Percentiles rank a stretch among this genome's conserved stretches.
phyloP scores from a whole-genome alignment of 1,284 basidiomycete genomes.

The Sanguinoderma infundibulare region DNA sequence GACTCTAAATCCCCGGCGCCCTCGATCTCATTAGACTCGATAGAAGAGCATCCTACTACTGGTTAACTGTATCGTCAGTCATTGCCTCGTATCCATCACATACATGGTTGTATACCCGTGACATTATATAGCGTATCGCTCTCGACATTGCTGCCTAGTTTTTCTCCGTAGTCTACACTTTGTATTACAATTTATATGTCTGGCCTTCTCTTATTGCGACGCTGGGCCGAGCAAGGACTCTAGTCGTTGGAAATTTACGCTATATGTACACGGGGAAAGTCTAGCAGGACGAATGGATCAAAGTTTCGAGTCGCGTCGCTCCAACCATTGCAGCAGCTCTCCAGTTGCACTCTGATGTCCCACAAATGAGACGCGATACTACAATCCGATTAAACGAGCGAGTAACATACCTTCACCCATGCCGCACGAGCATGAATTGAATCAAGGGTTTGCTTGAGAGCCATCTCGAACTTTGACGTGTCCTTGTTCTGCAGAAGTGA shows the following conservation, averaged over 20 bases:
- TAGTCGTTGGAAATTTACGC: neutral
- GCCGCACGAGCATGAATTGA: constrained; percentile 59
- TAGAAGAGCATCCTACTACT: constrained; percentile 24
- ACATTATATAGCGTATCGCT: constrained; percentile 28
- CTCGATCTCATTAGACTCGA: constrained; percentile 19
- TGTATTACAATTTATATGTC: constrained; percentile 15
- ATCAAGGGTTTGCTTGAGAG: constrained; percentile 71
- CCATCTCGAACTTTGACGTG: constrained; percentile 64
- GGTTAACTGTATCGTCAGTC: constrained; percentile 24
- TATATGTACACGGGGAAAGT: neutral
- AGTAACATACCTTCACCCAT: constrained; percentile 58
- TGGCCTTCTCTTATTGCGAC: neutral
- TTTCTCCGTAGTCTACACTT: constrained; percentile 19
- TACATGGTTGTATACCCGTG: constrained; percentile 28
- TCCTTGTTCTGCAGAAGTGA: constrained; percentile 55
- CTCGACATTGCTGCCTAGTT: constrained; percentile 27
- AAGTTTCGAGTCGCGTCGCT: constrained; percentile 37
- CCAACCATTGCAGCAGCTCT: constrained; percentile 68
- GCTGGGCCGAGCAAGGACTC: neutral
- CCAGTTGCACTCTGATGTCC: constrained; percentile 51
- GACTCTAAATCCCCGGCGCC: constrained; percentile 17
- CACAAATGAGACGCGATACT: neutral
- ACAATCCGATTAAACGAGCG: neutral
- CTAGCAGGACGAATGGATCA: neutral
- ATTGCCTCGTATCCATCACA: constrained; percentile 15